Conservation (phyloP, 2,329 filamentous ascomycete genomes). For the Purpureocillium lavendulum region DNA sequence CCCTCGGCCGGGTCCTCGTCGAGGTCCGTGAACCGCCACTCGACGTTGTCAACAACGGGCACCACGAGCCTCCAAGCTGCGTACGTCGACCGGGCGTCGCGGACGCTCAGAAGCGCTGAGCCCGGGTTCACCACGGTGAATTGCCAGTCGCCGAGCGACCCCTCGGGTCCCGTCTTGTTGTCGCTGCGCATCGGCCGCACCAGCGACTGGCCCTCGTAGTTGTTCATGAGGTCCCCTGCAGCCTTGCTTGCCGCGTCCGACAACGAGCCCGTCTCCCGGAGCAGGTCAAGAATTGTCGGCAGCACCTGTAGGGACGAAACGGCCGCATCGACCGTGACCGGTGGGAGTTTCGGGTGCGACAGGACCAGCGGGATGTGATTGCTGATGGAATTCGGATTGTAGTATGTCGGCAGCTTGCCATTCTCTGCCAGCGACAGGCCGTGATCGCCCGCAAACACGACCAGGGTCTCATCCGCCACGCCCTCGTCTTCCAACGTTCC, state of each 20-base stretch:
- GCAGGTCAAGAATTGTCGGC: constrained; percentile 24
- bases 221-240: constrained; percentile 18
- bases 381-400: constrained; percentile 23
- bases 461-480: constrained; percentile 22
- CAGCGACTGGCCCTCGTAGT: constrained; percentile 26
- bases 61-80: constrained; percentile 20
- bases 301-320: constrained; percentile 23
- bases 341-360: constrained; percentile 22
- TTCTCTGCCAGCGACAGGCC: constrained; percentile 24
- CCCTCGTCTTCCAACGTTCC: constrained; percentile 20
- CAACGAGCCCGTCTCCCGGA: constrained; percentile 23
- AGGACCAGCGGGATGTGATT: constrained; percentile 23
- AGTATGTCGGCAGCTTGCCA: constrained; percentile 19
- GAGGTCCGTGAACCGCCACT: constrained; percentile 21
- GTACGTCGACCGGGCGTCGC: constrained; percentile 16
- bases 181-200: constrained; percentile 17
- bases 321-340: constrained; percentile 20
- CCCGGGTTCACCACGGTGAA: constrained; percentile 25
- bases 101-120: constrained; percentile 22
- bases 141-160: constrained; percentile 18
- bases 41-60: constrained; percentile 20
- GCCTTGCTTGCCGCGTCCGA: constrained; percentile 14
- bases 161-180: constrained; percentile 8
- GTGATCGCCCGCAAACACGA: constrained; percentile 24
- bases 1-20: constrained; percentile 18